These are phyloP conservation scores for Aspergillus cavernicola DNA, from an alignment of 495 filamentous ascomycete genomes.

Conservation along the genomic window DNA sequence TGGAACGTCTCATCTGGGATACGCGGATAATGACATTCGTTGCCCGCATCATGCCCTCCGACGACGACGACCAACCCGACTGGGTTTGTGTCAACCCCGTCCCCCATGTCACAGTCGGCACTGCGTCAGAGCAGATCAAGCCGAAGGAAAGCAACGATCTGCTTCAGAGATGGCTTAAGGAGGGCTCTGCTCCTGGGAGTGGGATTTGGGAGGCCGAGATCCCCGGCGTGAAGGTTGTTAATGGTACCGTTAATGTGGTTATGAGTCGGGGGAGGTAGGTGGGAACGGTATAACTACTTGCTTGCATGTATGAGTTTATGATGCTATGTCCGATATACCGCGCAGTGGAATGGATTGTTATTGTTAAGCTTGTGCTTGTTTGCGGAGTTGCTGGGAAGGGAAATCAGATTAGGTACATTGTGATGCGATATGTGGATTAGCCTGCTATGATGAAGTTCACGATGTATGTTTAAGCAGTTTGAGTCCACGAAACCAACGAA, in stretches of 20 bases:
- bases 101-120: conserved; percentile 90
- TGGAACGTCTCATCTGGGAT: conserved; percentile 76
- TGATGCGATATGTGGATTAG: too few relatives aligned
- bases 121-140: conserved; percentile 66
- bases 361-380: too few relatives aligned
- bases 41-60: conserved; percentile 55
- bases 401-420: too few relatives aligned
- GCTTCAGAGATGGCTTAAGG: conserved; percentile 61
- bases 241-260: conserved; percentile 37
- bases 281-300: conserved; percentile 8
- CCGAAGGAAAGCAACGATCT: conserved; percentile 92
- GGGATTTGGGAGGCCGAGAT: conserved; percentile 48
- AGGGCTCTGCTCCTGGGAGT: conserved; percentile 45
- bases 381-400: too few relatives aligned
- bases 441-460: too few relatives aligned
- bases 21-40: conserved; percentile 82
- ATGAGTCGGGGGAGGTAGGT: conserved; percentile 42
- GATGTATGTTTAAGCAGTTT: too few relatives aligned
- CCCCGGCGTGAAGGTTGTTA: conserved; percentile 40
- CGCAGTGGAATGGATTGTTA: too few relatives aligned
- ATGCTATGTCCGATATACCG: too few relatives aligned
- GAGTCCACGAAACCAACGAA: too few relatives aligned
- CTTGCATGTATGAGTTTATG: background rate
- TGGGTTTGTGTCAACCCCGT: conserved; percentile 73
- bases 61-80: conserved; percentile 29